Base-by-base conservation (phyloP, 2,329 filamentous ascomycete genomes). In the Phoma herbarum region DNA sequence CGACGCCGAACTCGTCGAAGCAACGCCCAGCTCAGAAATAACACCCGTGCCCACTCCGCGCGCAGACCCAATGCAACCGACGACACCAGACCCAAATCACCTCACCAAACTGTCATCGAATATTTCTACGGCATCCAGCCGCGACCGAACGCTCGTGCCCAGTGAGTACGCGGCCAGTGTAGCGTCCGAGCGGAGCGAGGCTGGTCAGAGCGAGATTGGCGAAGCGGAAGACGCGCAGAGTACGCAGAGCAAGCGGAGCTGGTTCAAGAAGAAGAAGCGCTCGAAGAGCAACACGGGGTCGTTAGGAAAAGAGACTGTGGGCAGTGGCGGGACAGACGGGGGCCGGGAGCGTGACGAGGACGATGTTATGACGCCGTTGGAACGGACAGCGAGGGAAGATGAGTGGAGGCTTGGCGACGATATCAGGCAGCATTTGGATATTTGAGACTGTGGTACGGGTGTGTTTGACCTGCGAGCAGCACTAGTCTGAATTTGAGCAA, bases 1-100 rank as follows among this genome's bases (percentile, higher is more conserved):
- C 37, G 95, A 98, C 73, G 95, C 95, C 10, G 95, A 99, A 79
- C 85, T 99, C 3, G 92, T 97, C 31, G 95, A 99, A 73, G 80
- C 89, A 63, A 74, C 78, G 39, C 71, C 80, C 20, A 75, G 79
- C 59, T 70, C 80, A 49, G 81, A 82, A 60, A 74, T 80, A 28
- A 78, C 81, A 47, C 71, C 80, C 14, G 70, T 80, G 56, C 78
- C 80, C 42, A 76, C 80, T 39, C 75, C 75, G 61, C 75, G 69
- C 66, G 64, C 72, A 18, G 66, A 68, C 14, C 74, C 74, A 20
- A 57, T 72, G 64, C 60, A 67, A 62, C 72, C 75, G 35, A 48
- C 61, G 14, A 60, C 59, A n/a, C 63, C 66, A 18, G 63, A 70
- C 37, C 52, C 66, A 37, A 67, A 65, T 29, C 57, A 68, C 29